Percentiles rank a stretch among this genome's conserved stretches.
Evolutionary conservation across 805 yeast genomes (phyloP).

Genomic region (Saccharomyces paradoxus): DNA sequence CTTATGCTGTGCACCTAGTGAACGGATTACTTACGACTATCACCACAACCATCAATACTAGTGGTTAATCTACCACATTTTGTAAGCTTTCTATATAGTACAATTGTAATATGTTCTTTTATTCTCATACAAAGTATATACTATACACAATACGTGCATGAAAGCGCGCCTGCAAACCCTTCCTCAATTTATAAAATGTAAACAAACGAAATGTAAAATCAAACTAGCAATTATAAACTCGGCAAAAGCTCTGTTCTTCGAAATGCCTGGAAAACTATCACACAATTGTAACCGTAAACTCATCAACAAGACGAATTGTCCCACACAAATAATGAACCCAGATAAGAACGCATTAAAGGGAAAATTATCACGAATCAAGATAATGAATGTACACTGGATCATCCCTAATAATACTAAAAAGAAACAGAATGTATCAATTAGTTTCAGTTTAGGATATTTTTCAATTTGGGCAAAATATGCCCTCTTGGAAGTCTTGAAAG

Average conservation of each 20-base stretch:
- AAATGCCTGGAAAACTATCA: slow-evolving; percentile 36
- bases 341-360: slow-evolving; percentile 96
- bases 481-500: slow-evolving; percentile 16
- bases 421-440: slow-evolving; percentile 70
- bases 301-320: slow-evolving; percentile 86
- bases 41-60: not conserved
- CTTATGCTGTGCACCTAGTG: not conserved
- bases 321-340: slow-evolving; percentile 87
- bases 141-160: not conserved
- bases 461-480: slow-evolving; percentile 25
- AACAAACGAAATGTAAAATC: slow-evolving; percentile 77
- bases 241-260: slow-evolving; percentile 65
- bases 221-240: slow-evolving; percentile 84
- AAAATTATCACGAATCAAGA: slow-evolving; percentile 68
- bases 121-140: not conserved
- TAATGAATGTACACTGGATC: slow-evolving; percentile 69
- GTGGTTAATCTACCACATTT: not conserved
- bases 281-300: slow-evolving; percentile 69
- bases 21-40: not conserved
- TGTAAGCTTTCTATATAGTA: not conserved
- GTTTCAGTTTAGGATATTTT: slow-evolving; percentile 40
- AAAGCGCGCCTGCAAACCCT: not conserved
- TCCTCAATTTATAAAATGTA: slow-evolving; percentile 76
- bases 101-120: not conserved
- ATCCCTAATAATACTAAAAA: slow-evolving; percentile 69